A percentile compares a stretch with the other conserved stretches of the same genome.
These are phyloP conservation scores for Cicer yamashitae DNA, from an alignment of 306 rosid genomes.

Conservation along the genomic window DNA sequence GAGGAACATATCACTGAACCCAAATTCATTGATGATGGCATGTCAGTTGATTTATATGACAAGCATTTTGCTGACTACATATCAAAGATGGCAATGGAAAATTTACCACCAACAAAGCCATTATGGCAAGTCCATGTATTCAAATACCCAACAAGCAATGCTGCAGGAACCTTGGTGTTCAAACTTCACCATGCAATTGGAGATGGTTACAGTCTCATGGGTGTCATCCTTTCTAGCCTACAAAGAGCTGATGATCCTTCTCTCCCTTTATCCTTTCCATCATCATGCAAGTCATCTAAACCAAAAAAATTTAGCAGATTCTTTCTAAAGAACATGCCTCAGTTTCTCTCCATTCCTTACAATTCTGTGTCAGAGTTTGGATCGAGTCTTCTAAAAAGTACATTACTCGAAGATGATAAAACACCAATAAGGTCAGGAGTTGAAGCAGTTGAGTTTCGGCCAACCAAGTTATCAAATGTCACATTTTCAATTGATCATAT, in stretches of 20 bases:
- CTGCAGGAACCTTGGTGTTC: slow-evolving; percentile 17
- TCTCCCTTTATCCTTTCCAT: slow-evolving; percentile 36
- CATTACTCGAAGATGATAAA: slow-evolving; percentile 16
- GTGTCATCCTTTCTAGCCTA: slow-evolving; percentile 47
- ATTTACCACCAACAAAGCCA: slow-evolving; percentile 16
- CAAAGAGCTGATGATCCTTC: slow-evolving; percentile 42
- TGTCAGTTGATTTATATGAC: slow-evolving; percentile 15
- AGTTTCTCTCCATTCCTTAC: slow-evolving; percentile 6
- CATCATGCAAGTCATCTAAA: slow-evolving; percentile 1
- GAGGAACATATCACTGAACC: slow-evolving; percentile 35
- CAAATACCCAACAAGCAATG: slow-evolving; percentile 25
- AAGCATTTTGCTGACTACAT: slow-evolving; percentile 16
- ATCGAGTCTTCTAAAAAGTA: background rate
- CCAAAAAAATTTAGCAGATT: background rate
- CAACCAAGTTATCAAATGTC: background rate
- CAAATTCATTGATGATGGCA: background rate
- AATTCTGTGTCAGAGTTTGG: slow-evolving; percentile 27
- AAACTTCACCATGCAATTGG: slow-evolving; percentile 58
- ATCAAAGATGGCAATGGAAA: slow-evolving; percentile 12
- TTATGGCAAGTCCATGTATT: slow-evolving; percentile 39
- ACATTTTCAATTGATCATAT: slow-evolving; percentile 30
- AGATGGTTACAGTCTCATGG: slow-evolving; percentile 56
- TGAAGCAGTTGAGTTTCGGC: background rate
- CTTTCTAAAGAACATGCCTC: background rate
- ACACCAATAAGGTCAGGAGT: slow-evolving; percentile 33